Evolutionary conservation across 495 filamentous ascomycete species (phyloP), one percentile per base, ranked within the genome.

Genomic region (Aspergillus funiculosus): DNA sequence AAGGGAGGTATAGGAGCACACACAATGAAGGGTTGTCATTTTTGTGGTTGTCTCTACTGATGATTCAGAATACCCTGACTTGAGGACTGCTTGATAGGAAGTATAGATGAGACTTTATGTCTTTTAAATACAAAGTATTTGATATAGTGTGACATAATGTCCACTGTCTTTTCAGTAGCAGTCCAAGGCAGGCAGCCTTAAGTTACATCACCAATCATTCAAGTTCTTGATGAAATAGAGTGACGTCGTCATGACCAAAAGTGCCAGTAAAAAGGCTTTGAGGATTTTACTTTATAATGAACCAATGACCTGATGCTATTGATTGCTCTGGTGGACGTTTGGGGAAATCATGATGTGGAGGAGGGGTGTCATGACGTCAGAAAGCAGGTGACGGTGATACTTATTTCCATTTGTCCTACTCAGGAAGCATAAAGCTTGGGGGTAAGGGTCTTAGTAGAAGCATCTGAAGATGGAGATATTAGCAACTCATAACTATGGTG

Each of bases 11-110:
- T 30, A n/a, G 22, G 27, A 17, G 36, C 28, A 36, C 79, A 71
- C 68, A 83, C 80, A 83, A 60, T 81, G 71, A 50, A 83, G 69
- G 62, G 76, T 78, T 13, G 79, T 75, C 79, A 82, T 82, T 59
- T 54, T 72, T 34, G 31, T 14, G 50, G 13, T 18, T 27, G 34
- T 20, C n/a, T n/a, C n/a, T n/a, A n/a, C n/a, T n/a, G n/a, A n/a
- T n/a, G n/a, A n/a, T n/a, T n/a, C n/a, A n/a, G n/a, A n/a, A n/a
- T n/a, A n/a, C n/a, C n/a, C n/a, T n/a, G n/a, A n/a, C n/a, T n/a
- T n/a, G n/a, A n/a, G n/a, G n/a, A n/a, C n/a, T n/a, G n/a, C n/a
- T n/a, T n/a, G n/a, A n/a, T n/a, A n/a, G n/a, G n/a, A n/a, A n/a
- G n/a, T n/a, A n/a, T 15, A 9, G 24, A 21, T 15, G 29, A 5